Conservation (phyloP, 2,329 filamentous ascomycete genomes). For the Ampelomyces quisqualis region DNA sequence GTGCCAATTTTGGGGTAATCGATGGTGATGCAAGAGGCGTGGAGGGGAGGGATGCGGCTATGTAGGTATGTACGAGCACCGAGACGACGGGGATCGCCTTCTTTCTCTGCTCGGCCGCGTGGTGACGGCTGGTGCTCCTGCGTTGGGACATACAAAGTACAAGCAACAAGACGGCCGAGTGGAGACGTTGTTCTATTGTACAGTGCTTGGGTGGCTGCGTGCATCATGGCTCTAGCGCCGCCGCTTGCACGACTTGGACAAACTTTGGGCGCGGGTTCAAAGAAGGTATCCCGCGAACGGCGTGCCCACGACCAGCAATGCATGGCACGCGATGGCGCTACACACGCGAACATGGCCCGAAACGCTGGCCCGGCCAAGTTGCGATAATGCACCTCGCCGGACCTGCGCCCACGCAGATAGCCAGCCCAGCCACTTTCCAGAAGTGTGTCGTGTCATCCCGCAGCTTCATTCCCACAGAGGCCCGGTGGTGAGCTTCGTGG, state of each 20-base stretch:
- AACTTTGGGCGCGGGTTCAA: slow-evolving; percentile 10
- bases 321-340: slow-evolving; percentile 3
- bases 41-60: slow-evolving; percentile 1
- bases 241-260: background rate
- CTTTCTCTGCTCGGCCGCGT: slow-evolving; percentile 1
- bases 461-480: too few relatives aligned
- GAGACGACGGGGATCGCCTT: background rate
- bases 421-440: too few relatives aligned
- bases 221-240: slow-evolving; percentile 11
- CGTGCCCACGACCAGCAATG: too few relatives aligned
- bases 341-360: slow-evolving; percentile 2
- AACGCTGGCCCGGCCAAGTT: slow-evolving; percentile 3
- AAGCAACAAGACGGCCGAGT: slow-evolving; percentile 2
- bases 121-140: background rate
- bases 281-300: slow-evolving; percentile 31
- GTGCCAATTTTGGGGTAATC: background rate
- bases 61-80: slow-evolving; percentile 1
- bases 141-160: slow-evolving; percentile 1
- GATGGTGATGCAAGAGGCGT: slow-evolving; percentile 2
- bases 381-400: slow-evolving; percentile 10
- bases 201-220: slow-evolving; percentile 8
- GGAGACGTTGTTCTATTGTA: slow-evolving; percentile 5
- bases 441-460: background rate
- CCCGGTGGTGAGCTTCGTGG: too few relatives aligned
- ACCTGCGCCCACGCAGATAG: background rate